These are phyloP conservation scores for Metschnikowia henanensis DNA, from an alignment of 805 yeast genomes.

Conservation along the genomic window DNA sequence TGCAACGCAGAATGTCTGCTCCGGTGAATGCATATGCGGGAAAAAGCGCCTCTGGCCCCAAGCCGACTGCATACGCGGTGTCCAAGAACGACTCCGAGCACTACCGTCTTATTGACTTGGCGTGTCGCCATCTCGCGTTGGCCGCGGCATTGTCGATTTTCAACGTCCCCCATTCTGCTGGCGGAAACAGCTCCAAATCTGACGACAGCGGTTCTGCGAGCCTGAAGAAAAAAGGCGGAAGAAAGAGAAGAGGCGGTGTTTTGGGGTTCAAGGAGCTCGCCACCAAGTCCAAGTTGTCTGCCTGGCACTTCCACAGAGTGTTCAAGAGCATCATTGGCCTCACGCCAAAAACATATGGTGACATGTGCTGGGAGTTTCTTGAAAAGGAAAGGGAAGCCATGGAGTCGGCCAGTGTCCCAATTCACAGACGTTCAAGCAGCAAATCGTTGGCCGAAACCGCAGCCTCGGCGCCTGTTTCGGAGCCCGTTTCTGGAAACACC, in stretches of 20 bases:
- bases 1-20: constrained; percentile 26
- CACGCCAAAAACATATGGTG: constrained; percentile 89
- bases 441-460: background rate
- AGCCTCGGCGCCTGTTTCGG: background rate
- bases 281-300: constrained; percentile 75
- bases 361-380: constrained; percentile 68
- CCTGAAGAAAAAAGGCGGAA: constrained; percentile 19
- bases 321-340: constrained; percentile 83
- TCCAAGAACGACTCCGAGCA: constrained; percentile 69
- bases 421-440: background rate
- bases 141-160: constrained; percentile 61
- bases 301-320: constrained; percentile 94
- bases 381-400: constrained; percentile 24
- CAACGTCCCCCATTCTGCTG: constrained; percentile 19
- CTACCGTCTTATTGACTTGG: constrained; percentile 66
- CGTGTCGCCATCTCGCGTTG: constrained; percentile 79
- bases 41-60: constrained; percentile 1
- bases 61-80: constrained; percentile 21
- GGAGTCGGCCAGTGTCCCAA: constrained; percentile 1
- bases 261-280: constrained; percentile 87
- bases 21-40: constrained; percentile 28
- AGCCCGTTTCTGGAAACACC: background rate
- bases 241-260: constrained; percentile 72
- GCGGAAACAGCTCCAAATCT: constrained; percentile 22
- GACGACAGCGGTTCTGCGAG: constrained; percentile 11